Percentiles rank a stretch among this genome's conserved stretches.
Conservation (phyloP, 2,329 filamentous ascomycete species). For the Colletotrichum lentis region DNA sequence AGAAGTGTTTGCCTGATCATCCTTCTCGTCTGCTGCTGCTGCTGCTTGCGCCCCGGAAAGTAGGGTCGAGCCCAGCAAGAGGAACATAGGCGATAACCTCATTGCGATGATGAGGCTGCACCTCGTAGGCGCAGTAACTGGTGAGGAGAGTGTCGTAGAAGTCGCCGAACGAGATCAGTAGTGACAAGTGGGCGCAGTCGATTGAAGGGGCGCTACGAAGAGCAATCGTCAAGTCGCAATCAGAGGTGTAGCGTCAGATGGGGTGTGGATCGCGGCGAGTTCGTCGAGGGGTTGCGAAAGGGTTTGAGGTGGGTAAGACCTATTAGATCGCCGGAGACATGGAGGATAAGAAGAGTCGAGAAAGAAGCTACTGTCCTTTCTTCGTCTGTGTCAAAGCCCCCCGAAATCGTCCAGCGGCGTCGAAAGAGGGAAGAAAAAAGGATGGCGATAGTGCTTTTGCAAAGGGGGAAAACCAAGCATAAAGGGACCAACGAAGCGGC, state of each 20-base stretch:
- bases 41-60: slow-evolving; percentile 52
- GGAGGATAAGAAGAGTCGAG: slow-evolving; percentile 18
- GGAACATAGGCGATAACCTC: slow-evolving; percentile 55
- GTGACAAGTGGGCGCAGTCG: neutral
- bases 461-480: slow-evolving; percentile 33
- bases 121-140: slow-evolving; percentile 23
- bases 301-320: slow-evolving; percentile 24
- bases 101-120: slow-evolving; percentile 46
- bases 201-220: slow-evolving; percentile 13
- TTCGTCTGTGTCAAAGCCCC: slow-evolving; percentile 30
- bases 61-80: slow-evolving; percentile 57
- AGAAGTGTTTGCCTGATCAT: slow-evolving; percentile 55
- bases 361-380: slow-evolving; percentile 29
- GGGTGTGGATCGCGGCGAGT: slow-evolving; percentile 27
- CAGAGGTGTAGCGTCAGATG: slow-evolving; percentile 10
- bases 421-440: slow-evolving; percentile 17
- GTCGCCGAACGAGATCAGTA: neutral
- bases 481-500: slow-evolving; percentile 32
- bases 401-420: slow-evolving; percentile 36
- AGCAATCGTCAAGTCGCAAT: slow-evolving; percentile 26
- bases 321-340: slow-evolving; percentile 34
- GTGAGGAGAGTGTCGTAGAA: neutral
- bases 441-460: slow-evolving; percentile 28
- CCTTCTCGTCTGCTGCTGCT: slow-evolving; percentile 46
- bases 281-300: slow-evolving; percentile 25